Conservation (phyloP, 1,139 yeast genomes). For the Wickerhamiella pararugosa region DNA sequence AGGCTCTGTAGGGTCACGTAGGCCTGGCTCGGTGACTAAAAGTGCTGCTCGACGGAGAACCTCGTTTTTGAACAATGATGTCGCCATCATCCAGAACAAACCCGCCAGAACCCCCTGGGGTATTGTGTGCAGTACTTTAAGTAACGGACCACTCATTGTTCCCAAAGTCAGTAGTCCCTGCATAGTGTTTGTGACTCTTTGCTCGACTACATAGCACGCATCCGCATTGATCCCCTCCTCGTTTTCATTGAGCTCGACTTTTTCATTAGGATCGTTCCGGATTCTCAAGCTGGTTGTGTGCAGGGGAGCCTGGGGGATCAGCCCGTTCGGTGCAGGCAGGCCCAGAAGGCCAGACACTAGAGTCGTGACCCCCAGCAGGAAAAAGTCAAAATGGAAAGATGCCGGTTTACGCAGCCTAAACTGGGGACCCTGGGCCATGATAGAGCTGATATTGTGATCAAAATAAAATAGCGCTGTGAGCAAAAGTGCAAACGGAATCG, state of each 20-base stretch:
- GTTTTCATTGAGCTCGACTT: conserved; percentile 31
- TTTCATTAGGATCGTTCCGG: conserved; percentile 22
- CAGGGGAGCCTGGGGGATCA: conserved; percentile 92
- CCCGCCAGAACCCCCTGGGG: conserved; percentile 94
- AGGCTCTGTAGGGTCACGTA: conserved; percentile 23
- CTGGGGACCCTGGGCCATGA: conserved; percentile 76
- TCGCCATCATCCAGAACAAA: conserved; percentile 82
- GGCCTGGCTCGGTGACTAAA: conserved; percentile 42
- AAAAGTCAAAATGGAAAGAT: conserved; percentile 85
- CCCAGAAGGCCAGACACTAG: conserved; percentile 80
- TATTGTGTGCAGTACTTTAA: conserved; percentile 65
- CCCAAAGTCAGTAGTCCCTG: conserved; percentile 78
- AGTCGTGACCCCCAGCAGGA: conserved; percentile 70
- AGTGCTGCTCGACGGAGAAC: conserved; percentile 50
- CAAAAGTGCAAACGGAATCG: conserved; percentile 81
- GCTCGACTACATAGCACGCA: conserved; percentile 56
- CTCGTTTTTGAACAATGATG: conserved; percentile 50
- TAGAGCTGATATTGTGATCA: conserved; percentile 87
- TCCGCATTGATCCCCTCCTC: conserved; percentile 13
- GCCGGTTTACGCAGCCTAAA: conserved; percentile 77
- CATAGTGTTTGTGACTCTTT: conserved; percentile 63
- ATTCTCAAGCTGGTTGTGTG: conserved; percentile 58
- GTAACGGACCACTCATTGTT: conserved; percentile 78
- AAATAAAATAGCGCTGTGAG: conserved; percentile 75
- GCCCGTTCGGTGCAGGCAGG: conserved; percentile 88